A percentile compares a stretch with the other conserved stretches of the same genome.
Evolutionary conservation across 495 filamentous ascomycete species (phyloP).

Genomic region (Neurospora tetrasperma): DNA sequence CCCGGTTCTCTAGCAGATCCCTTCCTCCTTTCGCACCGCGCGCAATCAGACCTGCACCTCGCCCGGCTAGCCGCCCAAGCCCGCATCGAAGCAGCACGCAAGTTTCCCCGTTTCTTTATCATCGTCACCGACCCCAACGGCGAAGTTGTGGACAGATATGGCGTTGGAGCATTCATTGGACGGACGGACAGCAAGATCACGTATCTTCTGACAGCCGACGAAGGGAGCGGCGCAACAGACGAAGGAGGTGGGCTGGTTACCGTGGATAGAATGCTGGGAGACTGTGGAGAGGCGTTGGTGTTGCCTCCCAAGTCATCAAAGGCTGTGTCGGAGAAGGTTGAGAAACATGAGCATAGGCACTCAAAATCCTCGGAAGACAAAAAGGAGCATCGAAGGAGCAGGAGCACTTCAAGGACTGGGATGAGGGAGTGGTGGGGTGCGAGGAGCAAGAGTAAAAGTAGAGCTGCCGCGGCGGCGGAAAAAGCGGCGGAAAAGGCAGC

Average conservation of each 20-base stretch:
- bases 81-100: slow-evolving; percentile 45
- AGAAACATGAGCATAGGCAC: neutral
- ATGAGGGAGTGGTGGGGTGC: slow-evolving; percentile 12
- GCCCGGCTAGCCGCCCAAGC: slow-evolving; percentile 47
- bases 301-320: slow-evolving; percentile 4
- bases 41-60: slow-evolving; percentile 36
- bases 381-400: slow-evolving; percentile 8
- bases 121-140: slow-evolving; percentile 47
- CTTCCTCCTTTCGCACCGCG: slow-evolving; percentile 16
- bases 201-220: slow-evolving; percentile 51
- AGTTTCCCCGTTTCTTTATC: slow-evolving; percentile 38
- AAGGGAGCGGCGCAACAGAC: slow-evolving; percentile 37
- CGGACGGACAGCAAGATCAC: slow-evolving; percentile 41
- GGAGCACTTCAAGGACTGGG: slow-evolving; percentile 14
- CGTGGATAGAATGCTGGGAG: slow-evolving; percentile 40
- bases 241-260: slow-evolving; percentile 43
- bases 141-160: slow-evolving; percentile 30
- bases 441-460: neutral
- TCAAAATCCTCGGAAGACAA: neutral
- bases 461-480: neutral
- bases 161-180: slow-evolving; percentile 50
- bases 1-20: slow-evolving; percentile 15
- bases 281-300: slow-evolving; percentile 32
- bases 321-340: neutral
- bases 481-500: neutral